A percentile compares a stretch with the other conserved stretches of the same genome.
These are phyloP conservation scores for Acanthamoeba comandoni DNA, from an alignment of 208 protist genomes.

Conservation along the genomic window DNA sequence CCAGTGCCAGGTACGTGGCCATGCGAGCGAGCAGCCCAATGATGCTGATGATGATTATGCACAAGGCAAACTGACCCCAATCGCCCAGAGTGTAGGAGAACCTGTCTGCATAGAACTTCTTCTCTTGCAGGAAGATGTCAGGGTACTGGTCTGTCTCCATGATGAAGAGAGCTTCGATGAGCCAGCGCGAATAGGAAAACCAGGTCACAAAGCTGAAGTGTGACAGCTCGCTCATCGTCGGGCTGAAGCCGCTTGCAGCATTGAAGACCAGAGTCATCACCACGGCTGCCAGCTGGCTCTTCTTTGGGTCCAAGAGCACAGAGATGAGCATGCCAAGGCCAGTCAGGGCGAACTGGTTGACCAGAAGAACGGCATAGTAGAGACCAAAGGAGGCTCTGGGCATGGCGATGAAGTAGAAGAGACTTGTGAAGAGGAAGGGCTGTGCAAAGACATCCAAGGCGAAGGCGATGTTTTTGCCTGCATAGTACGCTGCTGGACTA, in stretches of 20 bases:
- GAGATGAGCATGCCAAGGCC: slow-evolving; percentile 45
- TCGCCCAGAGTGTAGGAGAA: neutral
- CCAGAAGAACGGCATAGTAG: slow-evolving; percentile 9
- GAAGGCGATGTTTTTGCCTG: slow-evolving; percentile 64
- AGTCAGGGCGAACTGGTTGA: neutral
- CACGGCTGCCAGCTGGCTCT: slow-evolving; percentile 35
- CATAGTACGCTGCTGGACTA: slow-evolving; percentile 42
- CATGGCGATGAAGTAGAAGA: slow-evolving; percentile 58
- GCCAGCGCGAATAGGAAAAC: slow-evolving; percentile 29
- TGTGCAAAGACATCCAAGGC: slow-evolving; percentile 17
- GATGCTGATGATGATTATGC: no score
- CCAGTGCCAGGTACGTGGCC: no score
- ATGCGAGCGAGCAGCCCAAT: no score
- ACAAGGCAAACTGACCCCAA: no score
- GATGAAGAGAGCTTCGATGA: slow-evolving; percentile 39
- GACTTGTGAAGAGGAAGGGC: slow-evolving; percentile 30
- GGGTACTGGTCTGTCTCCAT: slow-evolving; percentile 54
- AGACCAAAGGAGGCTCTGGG: slow-evolving; percentile 16
- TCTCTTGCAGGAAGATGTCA: slow-evolving; percentile 11
- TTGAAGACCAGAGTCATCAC: slow-evolving; percentile 20
- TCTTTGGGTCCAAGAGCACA: slow-evolving; percentile 15
- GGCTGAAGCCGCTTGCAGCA: slow-evolving; percentile 13
- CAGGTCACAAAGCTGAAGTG: neutral
- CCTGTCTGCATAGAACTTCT: neutral
- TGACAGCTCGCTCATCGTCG: slow-evolving; percentile 41